phyloP scores from a whole-genome alignment of 2,329 filamentous ascomycete species.

The Fusarium sp. region DNA sequence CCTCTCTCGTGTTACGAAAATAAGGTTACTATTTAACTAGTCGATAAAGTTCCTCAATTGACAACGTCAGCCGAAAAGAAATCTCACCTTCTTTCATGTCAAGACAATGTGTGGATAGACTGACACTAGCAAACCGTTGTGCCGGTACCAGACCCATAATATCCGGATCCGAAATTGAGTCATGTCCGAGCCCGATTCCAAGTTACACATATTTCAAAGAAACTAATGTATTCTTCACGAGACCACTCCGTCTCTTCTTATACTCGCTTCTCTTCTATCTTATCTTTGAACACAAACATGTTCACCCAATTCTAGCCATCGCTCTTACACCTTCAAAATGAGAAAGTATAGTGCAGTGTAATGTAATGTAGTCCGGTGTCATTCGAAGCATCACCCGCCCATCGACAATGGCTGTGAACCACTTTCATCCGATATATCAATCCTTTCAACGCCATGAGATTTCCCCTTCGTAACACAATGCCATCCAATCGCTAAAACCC shows the following conservation, averaged over 20 bases:
- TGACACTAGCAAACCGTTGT: conserved; percentile 5
- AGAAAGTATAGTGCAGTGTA: conserved; percentile 26
- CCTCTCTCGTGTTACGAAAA: background rate
- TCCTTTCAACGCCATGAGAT: conserved; percentile 45
- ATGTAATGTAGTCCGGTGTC: background rate
- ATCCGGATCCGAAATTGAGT: background rate
- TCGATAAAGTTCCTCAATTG: background rate
- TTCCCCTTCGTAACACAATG: conserved; percentile 40
- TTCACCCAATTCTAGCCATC: conserved; percentile 45
- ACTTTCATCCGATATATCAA: conserved; percentile 39
- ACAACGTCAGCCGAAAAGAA: background rate
- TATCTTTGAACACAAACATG: conserved; percentile 29
- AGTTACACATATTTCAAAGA: background rate
- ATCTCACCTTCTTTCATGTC: background rate
- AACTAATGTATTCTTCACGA: conserved; percentile 24
- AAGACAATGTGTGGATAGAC: background rate
- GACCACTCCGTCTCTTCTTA: conserved; percentile 33
- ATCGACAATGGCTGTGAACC: conserved; percentile 8
- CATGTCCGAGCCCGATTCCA: background rate
- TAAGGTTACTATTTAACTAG: background rate
- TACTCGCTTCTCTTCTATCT: conserved; percentile 37
- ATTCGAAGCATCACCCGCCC: conserved; percentile 14
- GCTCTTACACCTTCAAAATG: conserved; percentile 38
- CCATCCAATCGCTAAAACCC: conserved; percentile 47
- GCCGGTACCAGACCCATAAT: conserved; percentile 18